phyloP scores from a whole-genome alignment of 1,139 yeast genomes.

The Sugiyamaella sp. region DNA sequence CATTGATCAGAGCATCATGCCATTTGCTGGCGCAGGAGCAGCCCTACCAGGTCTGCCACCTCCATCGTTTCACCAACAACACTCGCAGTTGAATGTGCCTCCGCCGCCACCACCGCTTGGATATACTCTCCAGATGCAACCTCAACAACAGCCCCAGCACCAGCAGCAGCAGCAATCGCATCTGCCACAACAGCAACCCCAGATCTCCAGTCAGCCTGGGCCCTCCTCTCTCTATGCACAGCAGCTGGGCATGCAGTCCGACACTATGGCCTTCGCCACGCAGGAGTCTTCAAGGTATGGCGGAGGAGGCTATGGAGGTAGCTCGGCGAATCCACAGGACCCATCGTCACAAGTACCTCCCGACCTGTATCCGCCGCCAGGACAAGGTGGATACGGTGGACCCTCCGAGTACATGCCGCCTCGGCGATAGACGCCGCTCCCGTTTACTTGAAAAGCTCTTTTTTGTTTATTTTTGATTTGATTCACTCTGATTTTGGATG shows the following conservation, averaged over 20 bases:
- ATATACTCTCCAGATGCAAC: slow-evolving; percentile 3
- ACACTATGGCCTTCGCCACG: not conserved
- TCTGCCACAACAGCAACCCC: slow-evolving; percentile 1
- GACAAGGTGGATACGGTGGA: slow-evolving; percentile 13
- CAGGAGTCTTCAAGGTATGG: not conserved
- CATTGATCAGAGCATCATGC: slow-evolving; percentile 22
- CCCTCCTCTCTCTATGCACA: slow-evolving; percentile 9
- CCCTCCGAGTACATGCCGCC: slow-evolving; percentile 13
- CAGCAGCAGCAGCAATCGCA: not conserved
- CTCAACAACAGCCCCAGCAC: slow-evolving; percentile 10
- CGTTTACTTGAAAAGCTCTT: not conserved
- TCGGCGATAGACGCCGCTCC: slow-evolving; percentile 1
- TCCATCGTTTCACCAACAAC: slow-evolving; percentile 6
- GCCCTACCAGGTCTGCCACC: slow-evolving; percentile 13
- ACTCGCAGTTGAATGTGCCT: slow-evolving; percentile 7
- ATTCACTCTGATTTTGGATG: not conserved
- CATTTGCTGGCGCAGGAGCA: slow-evolving; percentile 11
- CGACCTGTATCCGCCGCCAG: slow-evolving; percentile 13
- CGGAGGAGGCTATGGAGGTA: slow-evolving; percentile 10
- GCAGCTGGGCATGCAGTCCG: slow-evolving; percentile 9
- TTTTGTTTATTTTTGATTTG: slow-evolving; percentile 2
- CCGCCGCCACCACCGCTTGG: slow-evolving; percentile 10
- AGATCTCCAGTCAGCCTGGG: slow-evolving; percentile 6
- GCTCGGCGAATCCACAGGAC: slow-evolving; percentile 6
- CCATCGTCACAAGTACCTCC: slow-evolving; percentile 8